Conservation (phyloP, 768 basidiomycete genomes). For the Candolleomyces efflorescens region DNA sequence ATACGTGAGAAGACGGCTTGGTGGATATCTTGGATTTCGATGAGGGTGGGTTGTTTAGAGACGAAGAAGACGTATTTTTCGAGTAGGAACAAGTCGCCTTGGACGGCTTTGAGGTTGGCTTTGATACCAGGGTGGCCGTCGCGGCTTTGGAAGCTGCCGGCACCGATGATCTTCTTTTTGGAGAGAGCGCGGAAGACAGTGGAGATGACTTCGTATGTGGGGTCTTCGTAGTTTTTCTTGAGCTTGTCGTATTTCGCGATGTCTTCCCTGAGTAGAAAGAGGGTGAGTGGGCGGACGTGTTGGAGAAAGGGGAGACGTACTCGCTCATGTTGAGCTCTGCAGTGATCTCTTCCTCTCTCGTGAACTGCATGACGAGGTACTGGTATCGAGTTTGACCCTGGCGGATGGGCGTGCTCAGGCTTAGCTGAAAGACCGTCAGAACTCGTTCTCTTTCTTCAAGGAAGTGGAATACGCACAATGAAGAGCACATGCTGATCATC, state of each 20-base stretch:
- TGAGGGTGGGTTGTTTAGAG: conserved; percentile 88
- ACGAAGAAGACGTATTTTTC: conserved; percentile 99
- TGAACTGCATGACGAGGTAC: conserved; percentile 97
- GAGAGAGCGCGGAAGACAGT: conserved; percentile 89
- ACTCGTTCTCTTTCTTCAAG: no score
- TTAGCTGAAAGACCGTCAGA: conserved; percentile 50
- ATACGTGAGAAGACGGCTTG: conserved; percentile 91
- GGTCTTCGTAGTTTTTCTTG: conserved; percentile 92
- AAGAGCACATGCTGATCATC: conserved; percentile 96
- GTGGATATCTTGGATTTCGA: conserved; percentile 87
- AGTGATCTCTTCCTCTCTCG: conserved; percentile 94
- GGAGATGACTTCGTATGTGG: conserved; percentile 93
- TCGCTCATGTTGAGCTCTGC: conserved; percentile 91
- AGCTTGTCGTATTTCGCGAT: conserved; percentile 76
- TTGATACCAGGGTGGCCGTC: conserved; percentile 94
- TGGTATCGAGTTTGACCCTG: conserved; percentile 99
- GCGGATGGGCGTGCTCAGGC: conserved; percentile 88
- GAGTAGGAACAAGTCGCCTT: conserved; percentile 96
- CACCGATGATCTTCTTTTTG: conserved; percentile 86
- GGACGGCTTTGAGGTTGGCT: conserved; percentile 93
- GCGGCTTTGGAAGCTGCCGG: conserved; percentile 84
- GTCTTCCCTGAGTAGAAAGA: conserved; percentile 55
- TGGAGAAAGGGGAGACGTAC: conserved; percentile 41
- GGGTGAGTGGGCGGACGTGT: conserved; percentile 4
- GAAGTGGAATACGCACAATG: conserved; percentile 57